Percentiles rank a stretch among this genome's conserved stretches.
Conservation (phyloP, 208 protist species). For the Acanthamoeba lenticulata region DNA sequence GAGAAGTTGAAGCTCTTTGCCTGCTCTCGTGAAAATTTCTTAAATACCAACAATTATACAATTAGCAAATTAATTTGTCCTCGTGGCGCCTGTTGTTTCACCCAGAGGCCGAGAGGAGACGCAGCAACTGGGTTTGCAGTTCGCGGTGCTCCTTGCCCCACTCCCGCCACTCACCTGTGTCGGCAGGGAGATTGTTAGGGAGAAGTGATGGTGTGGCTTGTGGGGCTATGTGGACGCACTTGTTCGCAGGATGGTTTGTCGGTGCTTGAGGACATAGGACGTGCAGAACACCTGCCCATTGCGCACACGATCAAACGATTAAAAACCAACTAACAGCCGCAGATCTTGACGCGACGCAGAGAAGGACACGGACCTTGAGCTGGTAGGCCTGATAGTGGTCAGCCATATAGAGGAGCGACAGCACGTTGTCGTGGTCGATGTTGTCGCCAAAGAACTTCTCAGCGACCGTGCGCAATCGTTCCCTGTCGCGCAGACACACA, state of each 20-base stretch:
- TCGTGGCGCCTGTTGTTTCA: too few relatives aligned
- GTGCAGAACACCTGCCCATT: not conserved
- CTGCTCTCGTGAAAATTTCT: too few relatives aligned
- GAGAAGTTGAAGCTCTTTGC: too few relatives aligned
- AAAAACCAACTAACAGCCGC: not conserved
- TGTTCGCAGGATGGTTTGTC: not conserved
- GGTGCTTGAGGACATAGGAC: not conserved
- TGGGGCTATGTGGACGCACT: not conserved
- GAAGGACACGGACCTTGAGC: not conserved
- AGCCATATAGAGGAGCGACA: not conserved
- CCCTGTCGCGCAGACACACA: not conserved
- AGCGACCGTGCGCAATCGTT: not conserved
- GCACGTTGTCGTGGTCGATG: not conserved
- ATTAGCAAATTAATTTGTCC: too few relatives aligned
- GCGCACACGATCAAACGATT: not conserved
- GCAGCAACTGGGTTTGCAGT: too few relatives aligned
- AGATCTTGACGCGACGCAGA: too few relatives aligned
- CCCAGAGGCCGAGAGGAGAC: too few relatives aligned
- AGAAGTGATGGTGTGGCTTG: too few relatives aligned
- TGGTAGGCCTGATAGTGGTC: not conserved
- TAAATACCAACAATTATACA: too few relatives aligned
- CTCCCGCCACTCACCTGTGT: not conserved
- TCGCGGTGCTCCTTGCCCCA: not conserved
- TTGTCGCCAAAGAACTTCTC: conserved; percentile 17
- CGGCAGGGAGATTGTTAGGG: not conserved